Evolutionary conservation across 2,329 filamentous ascomycete genomes (phyloP).

Genomic region (Plectosphaerella cucumerina): DNA sequence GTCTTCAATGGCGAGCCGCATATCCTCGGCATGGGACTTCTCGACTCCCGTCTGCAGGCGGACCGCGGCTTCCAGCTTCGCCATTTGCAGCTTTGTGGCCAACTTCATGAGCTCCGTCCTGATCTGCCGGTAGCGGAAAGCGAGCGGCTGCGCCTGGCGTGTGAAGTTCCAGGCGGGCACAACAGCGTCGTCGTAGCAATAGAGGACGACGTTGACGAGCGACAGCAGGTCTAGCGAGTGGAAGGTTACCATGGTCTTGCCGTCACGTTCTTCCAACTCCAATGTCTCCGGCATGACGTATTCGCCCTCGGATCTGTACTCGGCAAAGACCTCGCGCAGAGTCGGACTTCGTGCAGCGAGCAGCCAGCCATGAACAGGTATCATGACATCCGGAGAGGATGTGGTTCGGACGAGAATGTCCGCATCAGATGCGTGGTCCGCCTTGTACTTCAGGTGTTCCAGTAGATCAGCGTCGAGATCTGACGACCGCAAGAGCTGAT

Average conservation of each 20-base stretch:
- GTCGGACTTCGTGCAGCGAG: slow-evolving; percentile 69
- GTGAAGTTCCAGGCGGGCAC: slow-evolving; percentile 86
- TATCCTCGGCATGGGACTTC: slow-evolving; percentile 62
- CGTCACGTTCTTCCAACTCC: slow-evolving; percentile 45
- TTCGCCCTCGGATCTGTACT: slow-evolving; percentile 49
- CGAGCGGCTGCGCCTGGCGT: slow-evolving; percentile 58
- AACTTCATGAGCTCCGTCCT: slow-evolving; percentile 83
- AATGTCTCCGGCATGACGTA: slow-evolving; percentile 58
- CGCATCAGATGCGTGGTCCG: slow-evolving; percentile 33
- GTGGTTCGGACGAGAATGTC: slow-evolving; percentile 49
- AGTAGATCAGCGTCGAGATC: slow-evolving; percentile 62
- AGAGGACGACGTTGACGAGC: slow-evolving; percentile 74
- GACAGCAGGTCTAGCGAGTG: slow-evolving; percentile 70
- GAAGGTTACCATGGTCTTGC: slow-evolving; percentile 59
- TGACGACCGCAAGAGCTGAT: slow-evolving; percentile 55
- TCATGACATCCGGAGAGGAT: slow-evolving; percentile 60
- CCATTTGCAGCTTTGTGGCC: slow-evolving; percentile 67
- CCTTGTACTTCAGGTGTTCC: slow-evolving; percentile 39
- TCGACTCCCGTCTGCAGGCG: slow-evolving; percentile 67
- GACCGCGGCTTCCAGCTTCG: slow-evolving; percentile 70
- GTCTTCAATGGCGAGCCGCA: slow-evolving; percentile 66
- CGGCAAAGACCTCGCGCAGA: slow-evolving; percentile 57
- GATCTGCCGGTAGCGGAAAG: slow-evolving; percentile 72
- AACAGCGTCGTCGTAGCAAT: slow-evolving; percentile 73
- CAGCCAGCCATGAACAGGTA: slow-evolving; percentile 83